phyloP scores from a whole-genome alignment of 176 grass and related monocot genomes.

The Aechmea fasciata region DNA sequence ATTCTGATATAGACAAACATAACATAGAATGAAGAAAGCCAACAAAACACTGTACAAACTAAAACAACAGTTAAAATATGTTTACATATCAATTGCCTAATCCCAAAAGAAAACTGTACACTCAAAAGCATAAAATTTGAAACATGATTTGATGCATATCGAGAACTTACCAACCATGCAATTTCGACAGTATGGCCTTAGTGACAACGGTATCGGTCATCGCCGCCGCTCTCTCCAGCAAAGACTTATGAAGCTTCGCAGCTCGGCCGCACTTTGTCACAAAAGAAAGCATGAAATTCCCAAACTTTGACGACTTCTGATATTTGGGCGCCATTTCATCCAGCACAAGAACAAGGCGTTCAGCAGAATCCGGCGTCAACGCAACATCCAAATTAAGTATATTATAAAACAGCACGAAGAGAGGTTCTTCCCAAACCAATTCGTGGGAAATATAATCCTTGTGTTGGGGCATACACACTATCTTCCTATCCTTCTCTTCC shows the following conservation, averaged over 20 bases:
- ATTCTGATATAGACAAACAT: too few species aligned
- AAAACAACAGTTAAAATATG: too few species aligned
- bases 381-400: slow-evolving; percentile 62
- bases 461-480: slow-evolving; percentile 54
- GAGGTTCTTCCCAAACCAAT: slow-evolving; percentile 63
- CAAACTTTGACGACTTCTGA: slow-evolving; percentile 58
- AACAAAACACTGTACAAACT: too few species aligned
- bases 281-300: slow-evolving; percentile 60
- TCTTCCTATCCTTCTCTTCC: slow-evolving; percentile 22
- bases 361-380: slow-evolving; percentile 42
- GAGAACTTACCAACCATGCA: slow-evolving; percentile 29
- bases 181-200: slow-evolving; percentile 66
- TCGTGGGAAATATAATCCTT: slow-evolving; percentile 17
- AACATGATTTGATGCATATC: slow-evolving; percentile 3
- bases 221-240: slow-evolving; percentile 47
- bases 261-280: slow-evolving; percentile 37
- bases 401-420: slow-evolving; percentile 57
- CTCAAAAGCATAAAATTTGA: neutral
- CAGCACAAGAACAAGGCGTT: slow-evolving; percentile 40
- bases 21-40: too few species aligned
- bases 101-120: slow-evolving; percentile 12
- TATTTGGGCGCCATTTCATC: slow-evolving; percentile 44
- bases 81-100: neutral
- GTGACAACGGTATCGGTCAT: slow-evolving; percentile 63
- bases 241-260: slow-evolving; percentile 35